Base-by-base conservation (phyloP, 768 basidiomycete species). In the Xanthoconium stramineum region DNA sequence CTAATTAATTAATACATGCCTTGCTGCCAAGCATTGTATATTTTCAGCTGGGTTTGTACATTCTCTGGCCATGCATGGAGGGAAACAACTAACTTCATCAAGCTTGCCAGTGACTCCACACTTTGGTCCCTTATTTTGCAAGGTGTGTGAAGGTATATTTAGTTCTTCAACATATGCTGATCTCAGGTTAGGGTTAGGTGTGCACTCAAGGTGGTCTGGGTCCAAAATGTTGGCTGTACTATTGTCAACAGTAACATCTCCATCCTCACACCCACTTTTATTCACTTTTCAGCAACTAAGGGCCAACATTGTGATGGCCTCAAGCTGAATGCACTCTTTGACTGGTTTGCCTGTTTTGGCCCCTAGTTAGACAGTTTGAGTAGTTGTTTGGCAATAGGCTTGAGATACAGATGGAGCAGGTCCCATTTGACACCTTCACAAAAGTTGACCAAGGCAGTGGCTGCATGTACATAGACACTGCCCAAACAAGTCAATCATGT, bases 61-160 rank as follows among this genome's bases (percentile, higher is more conserved):
- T 30, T 20, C 49, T 47, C 13, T 32, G n/a, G 10, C n/a, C 5
- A n/a, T 39, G 14, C 28, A 29, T 20, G n/a, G n/a, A 17, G 33
- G 30, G 37, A 47, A 32, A 36, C 6, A 32, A 36, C 51, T 60
- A 11, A 61, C 24, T 11, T 43, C 15, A 11, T 8, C 32, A 67
- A 79, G 70, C 66, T 80, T 49, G 73, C 76, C 24, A 78, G 77
- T 10, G 72, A 78, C 61, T 69, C 77, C 1, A 69, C 78, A 8
- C 64, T 80, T 58, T 88, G 86, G 86, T 83, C 83, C 0, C 69
- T 88, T 45, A 82, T 88, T 55, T 71, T 88, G 20, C 86, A 87
- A 71, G 85, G 85, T 78, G 61, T 0, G 52, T 52, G 35, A 49
- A 35, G 20, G 42, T 7, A n/a, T 37, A 30, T 44, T 28, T 15